Evolutionary conservation across 805 yeast genomes (phyloP), one percentile per base, ranked within the genome.

Genomic region (Nakazawaea pomicola): DNA sequence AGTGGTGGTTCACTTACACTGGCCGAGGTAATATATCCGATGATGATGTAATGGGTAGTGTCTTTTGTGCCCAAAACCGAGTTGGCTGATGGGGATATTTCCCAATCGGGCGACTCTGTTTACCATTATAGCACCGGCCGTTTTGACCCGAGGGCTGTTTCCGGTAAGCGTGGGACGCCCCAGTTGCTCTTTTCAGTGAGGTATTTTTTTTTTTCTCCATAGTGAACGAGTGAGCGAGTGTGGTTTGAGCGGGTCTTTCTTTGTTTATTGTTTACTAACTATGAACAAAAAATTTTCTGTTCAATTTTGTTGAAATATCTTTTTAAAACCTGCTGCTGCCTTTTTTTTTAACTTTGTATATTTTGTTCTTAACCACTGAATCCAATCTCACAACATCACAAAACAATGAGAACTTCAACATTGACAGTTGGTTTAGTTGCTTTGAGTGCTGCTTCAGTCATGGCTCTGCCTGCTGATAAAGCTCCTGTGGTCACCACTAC

Each of bases 401-500:
- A n/a, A 16, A 28, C 7, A 29, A 42, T 42, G 45, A 42, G 33
- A 23, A 25, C 20, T 28, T 28, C 41, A 11, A 15, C 33, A 17
- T 27, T 42, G 25, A 36, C 40, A 16, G 21, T 42, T 37, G 45
- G 45, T 20, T 32, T 42, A 33, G 21, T 33, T 33, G 41, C 45
- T 23, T 25, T 38, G 17, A 32, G 32, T 16, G 38, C 38, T 16
- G 36, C 35, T 19, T 20, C 34, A 6, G 34, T 24, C 19, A 15
- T 36, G 37, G 40, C 44, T 27, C 33, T 28, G 28, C 24, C 32
- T 16, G 16, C 38, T 16, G 29, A 14, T 4, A 18, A 11, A 9
- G 23, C 14, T 29, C 19, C 32, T 32, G 40, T 42, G 12, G 27
- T 12, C 15, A 42, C 45, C 9, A 39, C 30, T 17, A 47, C 66